Evolutionary conservation across 345 rosid genomes (phyloP), one percentile per base, ranked within the genome.

Genomic region (Camelina hispida): DNA sequence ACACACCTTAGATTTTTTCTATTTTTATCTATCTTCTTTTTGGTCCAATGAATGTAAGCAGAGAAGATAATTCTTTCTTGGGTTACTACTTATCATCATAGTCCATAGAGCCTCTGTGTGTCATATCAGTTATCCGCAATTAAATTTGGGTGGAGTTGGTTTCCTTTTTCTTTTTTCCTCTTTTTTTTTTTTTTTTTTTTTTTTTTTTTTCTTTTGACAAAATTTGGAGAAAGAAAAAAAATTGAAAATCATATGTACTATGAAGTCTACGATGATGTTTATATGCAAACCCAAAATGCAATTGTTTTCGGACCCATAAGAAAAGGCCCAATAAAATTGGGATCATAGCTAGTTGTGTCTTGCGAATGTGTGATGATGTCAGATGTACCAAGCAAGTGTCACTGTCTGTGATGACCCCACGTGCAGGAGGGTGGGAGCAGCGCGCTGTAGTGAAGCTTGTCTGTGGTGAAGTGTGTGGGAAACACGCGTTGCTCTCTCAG

Each of bases 111-210:
- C 23, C 22, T 47, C 25, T 61, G n/a, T 60, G 56, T 20, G 14
- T 69, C 75, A 68, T 22, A 62, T 69, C 44, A 25, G 65, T 76
- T 72, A 77, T 69, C 80, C 52, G 11, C 75, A 77, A 55, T 76
- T 47, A 46, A 55, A 63, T 56, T 46, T 55, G 67, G 61, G 71
- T 76, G 71, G 59, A 35, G 69, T 48, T 66, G 4, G 13, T 66
- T 28, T 20, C 1, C 22, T 20, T 1, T 20, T 20, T 20, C 22
- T 20, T 20, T 20, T 20, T 20, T 25, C 4, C 2, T 23, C 2
- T 23, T 23, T 25, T 3, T 25, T 25, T 25, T 25, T 25, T 25
- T 4, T 4, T 25, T 4, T 25, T 25, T 25, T 25, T 3, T 3
- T 55, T 68, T 13, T 56, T 32, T 16, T 62, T 44, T 55, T 0